Base-by-base conservation (phyloP, 2,329 filamentous ascomycete genomes). In the Graphilbum sp. region DNA sequence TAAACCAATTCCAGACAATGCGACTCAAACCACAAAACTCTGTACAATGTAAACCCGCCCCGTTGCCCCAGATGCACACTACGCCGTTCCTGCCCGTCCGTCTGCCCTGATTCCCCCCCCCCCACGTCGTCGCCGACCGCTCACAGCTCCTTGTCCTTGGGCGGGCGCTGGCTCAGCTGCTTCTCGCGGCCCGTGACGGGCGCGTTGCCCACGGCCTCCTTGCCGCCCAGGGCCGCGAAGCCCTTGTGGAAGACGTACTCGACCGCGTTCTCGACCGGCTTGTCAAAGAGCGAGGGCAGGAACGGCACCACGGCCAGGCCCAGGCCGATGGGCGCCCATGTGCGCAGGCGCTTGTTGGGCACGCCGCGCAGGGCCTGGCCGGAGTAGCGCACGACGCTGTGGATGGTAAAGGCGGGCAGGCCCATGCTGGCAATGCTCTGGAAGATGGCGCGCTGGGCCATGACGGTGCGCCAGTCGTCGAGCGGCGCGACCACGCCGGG, bases 361-460 rank as follows among this genome's bases (percentile, higher is more conserved):
- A 67, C 66, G 49, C 82, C 67, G 62, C 88, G 94, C 63, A 98
- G 57, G n/a, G 85, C 85, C 30, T 67, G 67, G 0, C 90, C 86
- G 1, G 83, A 87, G 53, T 98, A 95, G 43, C 76, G 73, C 37
- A 98, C 90, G 6, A 96, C 79, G 44, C 79, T 86, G 58, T 95
- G 88, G 41, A 96, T 94, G 0, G 86, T 94, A 45, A 95, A 84
- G 0, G 87, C 88, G 0, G 88, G 90, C 47, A 96, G 58, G 2
- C 84, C 90, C 90, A 98, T 98, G 51, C 76, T 84, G 0, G 90
- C 90, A 35, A 98, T 44, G 46, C 75, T 75, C 61, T 98, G 90
- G 60, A 98, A 98, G 18, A 95, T 69, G 2, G 75, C 87, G 45
- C 90, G 67, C 62, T 98, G 84, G 19, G 77, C 79, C 81, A 95